A percentile compares a stretch with the other conserved stretches of the same genome.
Evolutionary conservation across 192 early-diverging fungal genomes (phyloP).

Genomic region (Backusella westeae): DNA sequence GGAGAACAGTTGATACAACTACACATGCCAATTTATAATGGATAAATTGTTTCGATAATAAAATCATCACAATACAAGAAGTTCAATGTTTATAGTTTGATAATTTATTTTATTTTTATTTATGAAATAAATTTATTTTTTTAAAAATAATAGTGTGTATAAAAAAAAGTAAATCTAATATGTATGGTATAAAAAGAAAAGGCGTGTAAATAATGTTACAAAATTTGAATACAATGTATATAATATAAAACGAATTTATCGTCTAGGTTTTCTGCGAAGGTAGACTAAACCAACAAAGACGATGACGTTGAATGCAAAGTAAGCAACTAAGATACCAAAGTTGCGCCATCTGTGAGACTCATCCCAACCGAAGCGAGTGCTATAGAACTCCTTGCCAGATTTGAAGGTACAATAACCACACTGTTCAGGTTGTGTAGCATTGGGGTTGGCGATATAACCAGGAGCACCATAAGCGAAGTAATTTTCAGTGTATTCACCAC

Average conservation of each 20-base stretch:
- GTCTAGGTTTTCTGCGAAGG: constrained; percentile 29
- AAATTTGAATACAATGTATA: background rate
- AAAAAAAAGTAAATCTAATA: background rate
- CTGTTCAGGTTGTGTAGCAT: constrained; percentile 34
- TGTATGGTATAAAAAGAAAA: constrained; percentile 5
- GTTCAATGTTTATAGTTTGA: background rate
- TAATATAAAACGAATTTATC: constrained; percentile 14
- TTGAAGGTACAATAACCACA: constrained; percentile 67
- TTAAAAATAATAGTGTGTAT: background rate
- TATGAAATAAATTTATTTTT: constrained; percentile 9
- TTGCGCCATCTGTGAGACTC: constrained; percentile 68
- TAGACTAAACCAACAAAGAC: constrained; percentile 41
- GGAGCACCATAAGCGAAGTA: constrained; percentile 47
- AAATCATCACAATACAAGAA: background rate
- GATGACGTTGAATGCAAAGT: constrained; percentile 57
- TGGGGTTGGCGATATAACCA: constrained; percentile 59
- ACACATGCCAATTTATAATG: constrained; percentile 1
- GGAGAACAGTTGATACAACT: constrained; percentile 34
- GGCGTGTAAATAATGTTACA: background rate
- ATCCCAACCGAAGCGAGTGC: constrained; percentile 44
- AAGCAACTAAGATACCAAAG: constrained; percentile 61
- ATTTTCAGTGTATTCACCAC: constrained; percentile 54
- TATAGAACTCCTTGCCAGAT: constrained; percentile 58
- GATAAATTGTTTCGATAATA: background rate
- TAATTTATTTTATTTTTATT: background rate